phyloP scores from a whole-genome alignment of 495 filamentous ascomycete genomes.

The Lophiotrema nucula region DNA sequence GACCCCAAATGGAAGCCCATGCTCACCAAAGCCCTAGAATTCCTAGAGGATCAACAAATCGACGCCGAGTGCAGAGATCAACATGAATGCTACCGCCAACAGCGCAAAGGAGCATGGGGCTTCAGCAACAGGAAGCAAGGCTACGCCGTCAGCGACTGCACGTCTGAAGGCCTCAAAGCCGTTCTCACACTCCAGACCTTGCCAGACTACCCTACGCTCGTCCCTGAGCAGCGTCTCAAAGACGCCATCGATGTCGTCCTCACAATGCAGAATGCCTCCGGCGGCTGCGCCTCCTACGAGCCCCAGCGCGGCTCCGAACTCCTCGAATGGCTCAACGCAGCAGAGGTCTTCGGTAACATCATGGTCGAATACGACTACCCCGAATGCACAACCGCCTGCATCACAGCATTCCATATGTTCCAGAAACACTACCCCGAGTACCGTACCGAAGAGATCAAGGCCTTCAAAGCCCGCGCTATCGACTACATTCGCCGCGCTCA shows the following conservation, averaged over 20 bases:
- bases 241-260: conserved; percentile 88
- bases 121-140: conserved; percentile 91
- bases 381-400: conserved; percentile 92
- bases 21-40: conserved; percentile 78
- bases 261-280: conserved; percentile 85
- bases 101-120: conserved; percentile 89
- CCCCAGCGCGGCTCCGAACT: conserved; percentile 70
- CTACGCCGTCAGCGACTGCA: conserved; percentile 93
- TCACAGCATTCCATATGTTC: conserved; percentile 86
- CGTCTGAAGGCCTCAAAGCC: conserved; percentile 84
- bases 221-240: conserved; percentile 72
- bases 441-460: conserved; percentile 69
- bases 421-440: conserved; percentile 77
- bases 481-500: conserved; percentile 79
- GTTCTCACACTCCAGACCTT: conserved; percentile 79
- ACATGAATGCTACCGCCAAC: conserved; percentile 82
- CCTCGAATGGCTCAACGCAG: conserved; percentile 85
- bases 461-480: conserved; percentile 67
- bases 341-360: conserved; percentile 93
- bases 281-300: conserved; percentile 90
- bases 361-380: conserved; percentile 99
- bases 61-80: conserved; percentile 78
- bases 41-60: conserved; percentile 89
- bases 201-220: conserved; percentile 69
- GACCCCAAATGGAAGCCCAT: conserved; percentile 78